These are phyloP conservation scores for Termitomyces sp. DNA, from an alignment of 768 basidiomycete genomes.

Conservation along the genomic window DNA sequence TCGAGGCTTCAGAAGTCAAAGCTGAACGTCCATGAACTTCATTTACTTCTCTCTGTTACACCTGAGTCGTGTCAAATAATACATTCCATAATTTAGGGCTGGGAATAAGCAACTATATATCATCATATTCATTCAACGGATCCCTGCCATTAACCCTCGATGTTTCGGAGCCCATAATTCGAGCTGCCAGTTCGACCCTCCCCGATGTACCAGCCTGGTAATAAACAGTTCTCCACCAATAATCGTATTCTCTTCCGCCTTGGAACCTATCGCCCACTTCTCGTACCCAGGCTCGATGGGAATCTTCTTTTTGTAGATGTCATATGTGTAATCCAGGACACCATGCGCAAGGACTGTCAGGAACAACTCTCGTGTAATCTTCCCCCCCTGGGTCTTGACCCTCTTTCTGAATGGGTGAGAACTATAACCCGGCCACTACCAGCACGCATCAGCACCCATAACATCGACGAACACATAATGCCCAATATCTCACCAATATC, in stretches of 20 bases:
- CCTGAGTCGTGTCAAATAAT: background rate
- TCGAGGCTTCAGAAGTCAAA: conserved; percentile 28
- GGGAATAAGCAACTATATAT: background rate
- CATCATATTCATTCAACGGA: background rate
- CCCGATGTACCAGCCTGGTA: conserved; percentile 30
- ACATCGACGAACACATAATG: background rate
- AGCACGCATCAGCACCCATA: background rate
- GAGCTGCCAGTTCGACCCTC: conserved; percentile 37
- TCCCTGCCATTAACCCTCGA: background rate
- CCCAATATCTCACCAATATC: conserved; percentile 23
- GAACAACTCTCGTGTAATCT: conserved; percentile 24
- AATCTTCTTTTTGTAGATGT: conserved; percentile 20
- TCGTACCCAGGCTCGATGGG: conserved; percentile 30
- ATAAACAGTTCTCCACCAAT: conserved; percentile 29
- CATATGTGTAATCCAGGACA: conserved; percentile 23
- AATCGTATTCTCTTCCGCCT: conserved; percentile 14
- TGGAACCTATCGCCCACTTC: conserved; percentile 26
- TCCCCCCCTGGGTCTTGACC: conserved; percentile 25
- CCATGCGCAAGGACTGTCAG: conserved; percentile 23
- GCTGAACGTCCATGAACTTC: background rate
- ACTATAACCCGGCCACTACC: conserved; percentile 46
- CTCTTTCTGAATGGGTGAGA: conserved; percentile 30
- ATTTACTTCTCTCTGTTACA: background rate
- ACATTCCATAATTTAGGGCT: conserved; percentile 1
- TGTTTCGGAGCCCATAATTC: conserved; percentile 30